These are phyloP conservation scores for Verticillium nubilum DNA, from an alignment of 2,329 filamentous ascomycete genomes.

Conservation along the genomic window DNA sequence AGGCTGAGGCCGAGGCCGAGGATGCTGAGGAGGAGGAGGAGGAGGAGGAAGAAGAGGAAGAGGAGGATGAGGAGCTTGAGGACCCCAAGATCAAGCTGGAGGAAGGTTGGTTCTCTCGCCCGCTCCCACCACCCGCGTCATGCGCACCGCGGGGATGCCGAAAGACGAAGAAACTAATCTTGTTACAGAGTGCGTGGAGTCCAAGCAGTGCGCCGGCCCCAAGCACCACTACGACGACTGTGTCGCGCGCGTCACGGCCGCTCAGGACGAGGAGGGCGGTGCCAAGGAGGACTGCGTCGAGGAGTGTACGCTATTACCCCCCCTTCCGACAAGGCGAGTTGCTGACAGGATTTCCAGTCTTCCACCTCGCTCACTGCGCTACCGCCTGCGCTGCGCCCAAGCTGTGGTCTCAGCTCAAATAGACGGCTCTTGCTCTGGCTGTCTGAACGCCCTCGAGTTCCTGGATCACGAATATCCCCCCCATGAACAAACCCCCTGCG, in stretches of 20 bases:
- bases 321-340: neutral
- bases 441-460: neutral
- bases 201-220: conserved; percentile 73
- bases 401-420: conserved; percentile 90
- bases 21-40: conserved; percentile 60
- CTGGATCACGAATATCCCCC: neutral
- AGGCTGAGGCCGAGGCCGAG: conserved; percentile 43
- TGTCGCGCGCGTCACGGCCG: conserved; percentile 79
- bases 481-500: neutral
- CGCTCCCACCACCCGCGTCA: neutral
- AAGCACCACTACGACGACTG: conserved; percentile 99
- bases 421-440: conserved; percentile 34
- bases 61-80: conserved; percentile 74
- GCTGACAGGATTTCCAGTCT: conserved; percentile 57
- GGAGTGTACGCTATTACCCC: conserved; percentile 71
- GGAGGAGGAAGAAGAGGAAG: conserved; percentile 73
- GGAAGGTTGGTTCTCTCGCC: conserved; percentile 64
- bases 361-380: conserved; percentile 97
- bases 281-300: conserved; percentile 94
- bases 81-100: conserved; percentile 86
- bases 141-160: neutral
- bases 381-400: conserved; percentile 90
- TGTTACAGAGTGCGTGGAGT: conserved; percentile 79
- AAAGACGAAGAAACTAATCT: neutral
- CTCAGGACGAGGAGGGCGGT: conserved; percentile 61